Percentiles rank a stretch among this genome's conserved stretches.
Conservation (phyloP, 164 flowering plant genomes). For the Nymphaea thermarum region DNA sequence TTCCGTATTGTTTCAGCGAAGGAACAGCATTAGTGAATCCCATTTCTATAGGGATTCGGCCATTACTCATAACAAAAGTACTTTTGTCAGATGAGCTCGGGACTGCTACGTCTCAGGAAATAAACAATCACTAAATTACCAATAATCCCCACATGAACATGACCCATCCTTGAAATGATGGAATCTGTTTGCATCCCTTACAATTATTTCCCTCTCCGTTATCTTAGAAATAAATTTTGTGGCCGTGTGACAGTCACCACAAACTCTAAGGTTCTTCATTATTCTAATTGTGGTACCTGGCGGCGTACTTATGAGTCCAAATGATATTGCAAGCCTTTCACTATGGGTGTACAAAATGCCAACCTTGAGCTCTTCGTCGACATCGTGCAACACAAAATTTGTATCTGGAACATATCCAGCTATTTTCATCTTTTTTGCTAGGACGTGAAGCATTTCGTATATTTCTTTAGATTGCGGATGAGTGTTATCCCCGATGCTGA, state of each 20-base stretch:
- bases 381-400: slow-evolving; percentile 43
- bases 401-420: slow-evolving; percentile 54
- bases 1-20: too few species aligned
- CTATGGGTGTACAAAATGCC: slow-evolving; percentile 31
- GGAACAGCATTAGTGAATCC: too few species aligned
- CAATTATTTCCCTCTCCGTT: slow-evolving; percentile 25
- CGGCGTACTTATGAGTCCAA: slow-evolving; percentile 32
- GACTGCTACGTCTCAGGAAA: too few species aligned
- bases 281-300: slow-evolving; percentile 28
- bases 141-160: slow-evolving; percentile 53
- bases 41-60: too few species aligned
- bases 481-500: slow-evolving; percentile 31
- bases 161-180: slow-evolving; percentile 42
- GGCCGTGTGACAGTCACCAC: slow-evolving; percentile 49
- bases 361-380: slow-evolving; percentile 43
- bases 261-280: slow-evolving; percentile 43
- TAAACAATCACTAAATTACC: slow-evolving; percentile 16
- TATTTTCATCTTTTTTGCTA: slow-evolving; percentile 26
- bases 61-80: too few species aligned
- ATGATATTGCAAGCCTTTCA: slow-evolving; percentile 48
- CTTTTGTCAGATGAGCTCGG: too few species aligned
- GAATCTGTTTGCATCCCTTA: slow-evolving; percentile 46
- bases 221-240: slow-evolving; percentile 29
- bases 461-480: slow-evolving; percentile 37
- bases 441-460: slow-evolving; percentile 18